A percentile compares a stretch with the other conserved stretches of the same genome.
Evolutionary conservation across 495 filamentous ascomycete genomes (phyloP).

Genomic region (Paragyromitra xinjiangensis): DNA sequence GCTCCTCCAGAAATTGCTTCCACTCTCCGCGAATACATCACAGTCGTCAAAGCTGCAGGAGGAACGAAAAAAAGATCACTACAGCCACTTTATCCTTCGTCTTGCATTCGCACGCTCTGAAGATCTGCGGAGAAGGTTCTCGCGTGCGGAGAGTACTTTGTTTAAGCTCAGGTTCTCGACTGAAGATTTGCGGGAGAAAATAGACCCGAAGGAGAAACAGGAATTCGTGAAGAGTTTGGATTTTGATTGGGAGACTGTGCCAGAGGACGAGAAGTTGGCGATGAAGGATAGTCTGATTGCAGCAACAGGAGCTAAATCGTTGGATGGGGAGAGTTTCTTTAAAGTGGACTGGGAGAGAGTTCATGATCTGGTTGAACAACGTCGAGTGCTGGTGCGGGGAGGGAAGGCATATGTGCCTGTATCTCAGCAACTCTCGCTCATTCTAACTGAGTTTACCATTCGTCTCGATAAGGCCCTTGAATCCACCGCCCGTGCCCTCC

Average conservation of each 20-base stretch:
- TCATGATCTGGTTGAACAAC: conserved; percentile 83
- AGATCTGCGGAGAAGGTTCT: conserved; percentile 88
- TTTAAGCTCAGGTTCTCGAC: conserved; percentile 80
- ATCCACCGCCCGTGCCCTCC: conserved; percentile 87
- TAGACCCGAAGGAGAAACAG: conserved; percentile 66
- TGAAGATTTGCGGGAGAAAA: conserved; percentile 73
- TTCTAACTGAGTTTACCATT: conserved; percentile 82
- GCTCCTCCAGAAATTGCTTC: conserved; percentile 84
- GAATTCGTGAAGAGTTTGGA: conserved; percentile 80
- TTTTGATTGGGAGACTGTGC: conserved; percentile 82
- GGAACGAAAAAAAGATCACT: conserved; percentile 95
- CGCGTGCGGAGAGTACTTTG: conserved; percentile 83
- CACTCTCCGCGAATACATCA: conserved; percentile 79
- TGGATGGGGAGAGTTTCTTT: conserved; percentile 72
- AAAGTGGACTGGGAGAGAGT: conserved; percentile 96
- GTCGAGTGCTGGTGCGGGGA: conserved; percentile 76
- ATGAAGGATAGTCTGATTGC: conserved; percentile 65
- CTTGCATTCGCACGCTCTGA: conserved; percentile 92
- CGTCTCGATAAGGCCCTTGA: conserved; percentile 82
- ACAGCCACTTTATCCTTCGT: conserved; percentile 95
- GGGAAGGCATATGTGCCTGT: conserved; percentile 94
- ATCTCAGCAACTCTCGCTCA: conserved; percentile 84
- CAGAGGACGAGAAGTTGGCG: conserved; percentile 74
- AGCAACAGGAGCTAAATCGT: conserved; percentile 60
- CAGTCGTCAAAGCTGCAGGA: conserved; percentile 60